Percentiles rank a stretch among this genome's conserved stretches.
Evolutionary conservation across 768 basidiomycete species (phyloP).

Genomic region (Suillus variegatus): DNA sequence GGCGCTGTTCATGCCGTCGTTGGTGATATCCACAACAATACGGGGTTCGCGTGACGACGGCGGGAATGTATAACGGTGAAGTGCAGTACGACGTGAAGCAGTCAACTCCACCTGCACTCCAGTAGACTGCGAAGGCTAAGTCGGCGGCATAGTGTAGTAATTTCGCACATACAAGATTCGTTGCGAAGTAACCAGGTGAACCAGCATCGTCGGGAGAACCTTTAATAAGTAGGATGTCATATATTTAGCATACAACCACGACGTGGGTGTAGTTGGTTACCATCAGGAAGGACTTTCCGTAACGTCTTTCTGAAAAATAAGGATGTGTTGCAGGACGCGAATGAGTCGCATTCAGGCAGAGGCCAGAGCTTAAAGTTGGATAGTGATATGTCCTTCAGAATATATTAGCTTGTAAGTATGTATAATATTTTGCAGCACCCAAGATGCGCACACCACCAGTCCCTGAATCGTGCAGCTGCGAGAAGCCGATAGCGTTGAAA

Average conservation of each 20-base stretch:
- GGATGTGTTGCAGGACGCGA: constrained; percentile 54
- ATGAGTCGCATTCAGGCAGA: constrained; percentile 49
- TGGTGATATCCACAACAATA: constrained; percentile 60
- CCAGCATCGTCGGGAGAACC: constrained; percentile 62
- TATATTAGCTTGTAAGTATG: neutral
- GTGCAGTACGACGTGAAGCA: constrained; percentile 55
- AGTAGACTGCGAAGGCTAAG: constrained; percentile 42
- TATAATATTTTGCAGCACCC: neutral
- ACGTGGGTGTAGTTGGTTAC: constrained; percentile 29
- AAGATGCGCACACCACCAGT: constrained; percentile 52
- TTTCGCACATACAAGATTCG: constrained; percentile 45
- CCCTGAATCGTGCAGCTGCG: constrained; percentile 54
- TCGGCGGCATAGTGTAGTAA: neutral
- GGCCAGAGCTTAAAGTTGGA: constrained; percentile 67
- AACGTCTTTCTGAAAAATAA: constrained; percentile 46
- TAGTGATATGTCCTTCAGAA: constrained; percentile 39
- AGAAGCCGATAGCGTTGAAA: constrained; percentile 54
- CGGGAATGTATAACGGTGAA: constrained; percentile 62
- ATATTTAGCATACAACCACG: neutral
- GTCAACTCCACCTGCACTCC: constrained; percentile 60
- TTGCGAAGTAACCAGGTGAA: constrained; percentile 67
- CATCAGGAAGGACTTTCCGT: constrained; percentile 50
- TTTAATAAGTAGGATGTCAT: constrained; percentile 19
- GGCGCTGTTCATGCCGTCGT: constrained; percentile 58
- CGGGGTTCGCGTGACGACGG: constrained; percentile 48